Base-by-base conservation (phyloP, 2,329 filamentous ascomycete genomes). In the Colletotrichum destructivum region DNA sequence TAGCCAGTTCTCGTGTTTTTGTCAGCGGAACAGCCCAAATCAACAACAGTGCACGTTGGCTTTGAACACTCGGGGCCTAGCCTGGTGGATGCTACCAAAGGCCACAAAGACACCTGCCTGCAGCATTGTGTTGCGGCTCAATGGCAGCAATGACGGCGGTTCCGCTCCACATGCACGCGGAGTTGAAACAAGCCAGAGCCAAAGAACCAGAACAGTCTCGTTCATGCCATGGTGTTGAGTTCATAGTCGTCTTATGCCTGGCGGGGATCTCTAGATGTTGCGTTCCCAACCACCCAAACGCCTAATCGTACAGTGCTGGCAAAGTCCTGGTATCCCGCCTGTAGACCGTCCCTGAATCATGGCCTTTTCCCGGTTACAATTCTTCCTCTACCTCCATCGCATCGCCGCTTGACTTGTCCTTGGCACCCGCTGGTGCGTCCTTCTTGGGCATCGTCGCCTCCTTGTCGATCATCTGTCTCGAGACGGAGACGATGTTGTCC, bases 401-500 rank as follows among this genome's bases (percentile, higher is more conserved):
- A 60, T 91, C 88, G 18, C 85, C 89, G 69, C 88, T 88, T n/a
- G 81, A 80, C 64, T 84, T 82, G 46, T 86, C 87, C 75, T 88
- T 87, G 47, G 85, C 79, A 44, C 79, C 80, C 16, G 82, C 82
- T 67, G 82, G 82, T 15, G 78, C 80, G 71, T 93, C 88, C 83
- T 92, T 92, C 81, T 90, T 92, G 23, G 96, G 94, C 83, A 97
- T 94, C 6, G 95, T 96, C 4, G 96, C 96, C 83, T 99, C 96
- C 86, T 98, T 98, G 86, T 98, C 96, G 79, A 99, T 98, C 96
- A 99, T 98, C 83, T 98, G 96, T 81, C 96, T 89, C 75, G 95
- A 97, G n/a, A 99, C 95, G 4, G 95, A 94, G 15, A 99, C 96
- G 75, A 99, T 99, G 84, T 99, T 99, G 89, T 99, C 96, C 85